Evolutionary conservation across 805 yeast genomes (phyloP).

Genomic region (Blastobotrys mokoenaii): DNA sequence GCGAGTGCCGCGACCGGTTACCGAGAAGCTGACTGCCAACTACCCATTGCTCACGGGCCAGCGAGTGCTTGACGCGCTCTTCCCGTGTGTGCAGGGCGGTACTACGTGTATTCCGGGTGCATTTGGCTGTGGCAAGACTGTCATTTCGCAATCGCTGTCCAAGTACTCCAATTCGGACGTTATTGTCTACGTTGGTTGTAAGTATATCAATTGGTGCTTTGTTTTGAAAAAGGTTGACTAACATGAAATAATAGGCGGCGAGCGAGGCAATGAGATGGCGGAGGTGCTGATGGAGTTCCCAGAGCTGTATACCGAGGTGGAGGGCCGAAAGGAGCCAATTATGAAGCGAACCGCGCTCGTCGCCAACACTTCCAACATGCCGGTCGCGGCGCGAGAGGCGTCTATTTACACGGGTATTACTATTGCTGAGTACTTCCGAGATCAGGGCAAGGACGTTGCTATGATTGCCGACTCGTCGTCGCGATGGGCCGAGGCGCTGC

Average conservation of each 20-base stretch:
- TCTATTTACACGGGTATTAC: constrained; percentile 99
- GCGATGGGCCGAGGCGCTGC: constrained; percentile 99
- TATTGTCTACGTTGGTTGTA: constrained; percentile 85
- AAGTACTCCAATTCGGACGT: constrained; percentile 96
- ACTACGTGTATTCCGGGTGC: constrained; percentile 99
- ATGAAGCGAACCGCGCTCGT: constrained; percentile 99
- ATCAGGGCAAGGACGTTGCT: constrained; percentile 97
- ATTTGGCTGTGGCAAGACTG: constrained; percentile 98
- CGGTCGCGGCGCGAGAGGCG: constrained; percentile 99
- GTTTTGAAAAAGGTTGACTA: no score
- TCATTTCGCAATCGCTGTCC: constrained; percentile 93
- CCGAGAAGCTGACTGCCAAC: constrained; percentile 88
- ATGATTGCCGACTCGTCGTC: constrained; percentile 99
- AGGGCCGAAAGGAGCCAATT: constrained; percentile 94
- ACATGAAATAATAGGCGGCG: constrained; percentile 42
- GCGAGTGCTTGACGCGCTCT: constrained; percentile 94
- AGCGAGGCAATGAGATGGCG: constrained; percentile 98
- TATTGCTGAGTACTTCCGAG: constrained; percentile 98
- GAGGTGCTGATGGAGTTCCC: constrained; percentile 99
- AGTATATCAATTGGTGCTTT: background rate
- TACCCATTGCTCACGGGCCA: constrained; percentile 96
- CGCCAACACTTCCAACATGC: constrained; percentile 99
- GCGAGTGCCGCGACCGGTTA: constrained; percentile 98
- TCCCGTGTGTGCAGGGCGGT: constrained; percentile 99
- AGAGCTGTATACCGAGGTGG: constrained; percentile 81